Evolutionary conservation across 23 red algal genomes (phyloP).

Genomic region (Gracilaria gracilis): DNA sequence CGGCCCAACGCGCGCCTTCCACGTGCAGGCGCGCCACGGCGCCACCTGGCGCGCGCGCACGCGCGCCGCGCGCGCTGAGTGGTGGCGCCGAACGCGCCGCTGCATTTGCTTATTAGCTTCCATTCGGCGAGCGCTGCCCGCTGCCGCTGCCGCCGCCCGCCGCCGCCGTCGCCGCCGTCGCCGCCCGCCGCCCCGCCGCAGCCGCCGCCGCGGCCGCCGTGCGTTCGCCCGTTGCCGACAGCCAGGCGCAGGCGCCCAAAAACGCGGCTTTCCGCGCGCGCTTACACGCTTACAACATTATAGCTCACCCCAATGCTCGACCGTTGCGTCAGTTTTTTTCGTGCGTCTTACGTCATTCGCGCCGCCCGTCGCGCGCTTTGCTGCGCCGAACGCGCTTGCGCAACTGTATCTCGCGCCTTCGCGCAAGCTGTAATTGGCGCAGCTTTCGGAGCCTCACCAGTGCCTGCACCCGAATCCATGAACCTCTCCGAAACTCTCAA

Average conservation of each 20-base stretch:
- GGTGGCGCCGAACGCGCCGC: no score
- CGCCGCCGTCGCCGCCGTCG: neutral
- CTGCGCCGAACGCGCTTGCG: no score
- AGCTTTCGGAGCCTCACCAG: neutral
- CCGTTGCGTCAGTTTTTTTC: neutral
- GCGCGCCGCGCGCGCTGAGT: no score
- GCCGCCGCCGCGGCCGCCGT: neutral
- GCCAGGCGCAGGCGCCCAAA: no score
- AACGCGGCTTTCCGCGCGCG: no score
- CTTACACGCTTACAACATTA: no score
- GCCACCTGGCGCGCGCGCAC: neutral
- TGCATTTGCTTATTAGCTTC: no score
- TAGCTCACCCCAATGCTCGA: no score
- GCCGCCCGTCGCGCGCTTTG: no score
- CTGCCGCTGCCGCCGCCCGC: neutral
- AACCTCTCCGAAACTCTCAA: neutral
- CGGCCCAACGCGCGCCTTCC: neutral
- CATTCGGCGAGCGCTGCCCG: no score
- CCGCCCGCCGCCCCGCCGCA: neutral
- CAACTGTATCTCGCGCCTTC: neutral
- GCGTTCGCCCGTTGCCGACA: neutral
- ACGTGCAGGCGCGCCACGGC: neutral
- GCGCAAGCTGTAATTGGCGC: neutral
- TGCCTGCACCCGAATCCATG: neutral
- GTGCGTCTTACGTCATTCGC: neutral